Base-by-base conservation (phyloP, 2,329 filamentous ascomycete genomes). In the Cordyceps pruinosa region DNA sequence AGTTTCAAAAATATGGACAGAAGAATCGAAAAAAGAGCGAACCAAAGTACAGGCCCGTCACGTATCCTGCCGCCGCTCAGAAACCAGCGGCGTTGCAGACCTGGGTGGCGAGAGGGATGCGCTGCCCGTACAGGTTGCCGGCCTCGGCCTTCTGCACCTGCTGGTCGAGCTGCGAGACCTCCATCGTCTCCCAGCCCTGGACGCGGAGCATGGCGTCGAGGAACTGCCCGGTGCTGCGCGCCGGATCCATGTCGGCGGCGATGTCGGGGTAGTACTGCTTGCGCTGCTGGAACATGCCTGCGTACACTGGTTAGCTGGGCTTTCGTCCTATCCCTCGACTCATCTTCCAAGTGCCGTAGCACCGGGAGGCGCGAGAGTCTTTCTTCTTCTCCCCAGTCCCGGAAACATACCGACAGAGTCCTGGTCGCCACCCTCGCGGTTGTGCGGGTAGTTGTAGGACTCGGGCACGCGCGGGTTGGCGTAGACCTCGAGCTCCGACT, bases 241-340 rank as follows among this genome's bases (percentile, higher is more conserved):
- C 21, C 2, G 52, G 25, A 6, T 28, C n/a, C 52, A 56, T 56
- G 42, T 48, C 32, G 41, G 13, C 19, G 28, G 41, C 41, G n/a
- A 48, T 56, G 30, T 56, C 19, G 26, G 52, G 41, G 32, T 56
- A 56, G 25, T 25, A 56, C 21, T 19, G 6, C 23, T 21, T n/a
- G 30, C 52, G 52, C 25, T 56, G 52, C 42, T 56, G 52, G 52
- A 56, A 56, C 30, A 56, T 56, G 41, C 52, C 52, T n/a, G n/a
- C n/a, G n/a, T n/a, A n/a, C n/a, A n/a, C n/a, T n/a, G n/a, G n/a
- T n/a, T n/a, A n/a, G n/a, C n/a, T n/a, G n/a, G n/a, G n/a, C n/a
- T n/a, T n/a, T n/a, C n/a, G n/a, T n/a, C n/a, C n/a, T n/a, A n/a
- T n/a, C n/a, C n/a, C n/a, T n/a, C n/a, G n/a, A n/a, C n/a, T n/a